Base-by-base conservation (phyloP, 768 basidiomycete genomes). In the Podaxis mareebaensis region DNA sequence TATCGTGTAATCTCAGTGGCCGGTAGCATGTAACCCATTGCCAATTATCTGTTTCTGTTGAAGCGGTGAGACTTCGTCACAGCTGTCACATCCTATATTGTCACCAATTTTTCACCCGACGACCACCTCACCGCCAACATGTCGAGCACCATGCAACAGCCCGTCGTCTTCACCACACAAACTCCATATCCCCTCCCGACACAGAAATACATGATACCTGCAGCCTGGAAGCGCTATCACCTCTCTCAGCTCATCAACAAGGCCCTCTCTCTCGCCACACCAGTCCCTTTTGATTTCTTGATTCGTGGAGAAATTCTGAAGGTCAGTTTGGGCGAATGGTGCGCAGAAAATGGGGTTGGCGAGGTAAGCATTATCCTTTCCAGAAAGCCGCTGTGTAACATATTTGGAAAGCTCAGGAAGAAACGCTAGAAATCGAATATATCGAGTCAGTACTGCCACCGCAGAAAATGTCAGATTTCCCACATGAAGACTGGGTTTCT, bases 171-270 rank as follows among this genome's bases (percentile, higher is more conserved):
- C 69, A 89, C 86, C 17, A 94, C 93, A 0, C 81, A 88, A 59
- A 86, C 89, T 0, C 77, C 78, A 2, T 93, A 95, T 73, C 81
- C 85, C 11, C 84, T 96, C 12, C 95, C 91, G 0, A 82, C 88
- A 1, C 92, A 95, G 73, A 94, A 93, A 71, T 98, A 94, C 72
- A 88, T 97, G 86, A 89, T 99, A 15, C 96, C 97, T 1, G 81
- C 88, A 0, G 78, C 85, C 74, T 99, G 95, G 95, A 86, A 84
- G 62, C 88, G 96, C n/a, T 99, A 92, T 74, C 96, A 98, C 69
- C 89, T 99, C 36, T 98, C 96, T 1, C 95, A 98, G 65, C 89
- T 99, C 48, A 88, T 99, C 63, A 99, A 99, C 79, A 97, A 97
- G 71, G 93, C 96, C 0, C 80, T 99, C 28, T 82, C 84, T 26